Evolutionary conservation across 306 rosid species (phyloP), one percentile per base, ranked within the genome.

Genomic region (Alnus rubra): DNA sequence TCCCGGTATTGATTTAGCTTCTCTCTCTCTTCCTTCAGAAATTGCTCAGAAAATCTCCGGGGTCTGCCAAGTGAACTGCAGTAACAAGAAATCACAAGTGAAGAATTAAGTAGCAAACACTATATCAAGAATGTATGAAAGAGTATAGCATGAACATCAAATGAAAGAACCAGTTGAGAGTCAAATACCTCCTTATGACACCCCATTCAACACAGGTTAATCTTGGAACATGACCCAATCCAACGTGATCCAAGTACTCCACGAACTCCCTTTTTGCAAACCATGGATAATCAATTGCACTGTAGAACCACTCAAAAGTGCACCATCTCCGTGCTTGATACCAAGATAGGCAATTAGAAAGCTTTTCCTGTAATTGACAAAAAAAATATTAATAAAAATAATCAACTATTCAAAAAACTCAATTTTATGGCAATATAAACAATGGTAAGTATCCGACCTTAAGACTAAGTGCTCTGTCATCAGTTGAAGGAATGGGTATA

Each of bases 121-220:
- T 71, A 18, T 4, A 80, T 50, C 42, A 74, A 74, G 69, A 63
- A 85, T 50, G 74, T 54, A 49, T 9, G 56, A 71, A 64, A 74
- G 52, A 69, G 67, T 51, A 56, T 52, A 74, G 49, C 69, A 76
- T 15, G 45, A 83, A 72, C 42, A 60, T 44, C 77, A 79, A 49
- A 50, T 68, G 23, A 53, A 81, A 69, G 77, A 75, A 83, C 74
- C 63, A 80, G 82, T 85, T 82, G 59, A 59, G 62, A 60, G 74
- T 70, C 68, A 82, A 76, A 71, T 88, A 93, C 99, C 97, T 93
- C 83, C 92, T 86, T 79, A 95, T 91, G 74, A 95, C 99, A 72
- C 96, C 93, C 99, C 99, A 95, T 85, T 95, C 99, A 72, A 93
- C 94, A 73, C 93, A 94, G 83, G 96, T 91, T 91, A 95, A 84